Evolutionary conservation across 2,329 filamentous ascomycete genomes (phyloP).

Genomic region (Botryotinia calthae): DNA sequence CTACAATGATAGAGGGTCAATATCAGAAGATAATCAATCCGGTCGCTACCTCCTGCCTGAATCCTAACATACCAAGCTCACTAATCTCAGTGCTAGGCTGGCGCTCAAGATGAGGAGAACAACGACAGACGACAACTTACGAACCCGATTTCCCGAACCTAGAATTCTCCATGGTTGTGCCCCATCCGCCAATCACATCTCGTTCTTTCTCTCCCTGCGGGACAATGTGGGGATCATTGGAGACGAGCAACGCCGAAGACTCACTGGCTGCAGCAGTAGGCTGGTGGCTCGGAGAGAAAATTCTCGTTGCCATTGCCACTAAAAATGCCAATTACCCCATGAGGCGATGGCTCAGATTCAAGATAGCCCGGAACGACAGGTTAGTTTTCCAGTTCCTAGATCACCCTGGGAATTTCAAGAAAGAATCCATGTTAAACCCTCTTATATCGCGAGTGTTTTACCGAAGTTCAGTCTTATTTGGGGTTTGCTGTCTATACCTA

Average conservation of each 20-base stretch:
- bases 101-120: neutral
- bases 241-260: neutral
- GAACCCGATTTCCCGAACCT: neutral
- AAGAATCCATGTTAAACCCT: neutral
- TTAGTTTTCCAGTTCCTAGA: neutral
- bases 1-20: neutral
- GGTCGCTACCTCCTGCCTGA: neutral
- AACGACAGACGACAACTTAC: neutral
- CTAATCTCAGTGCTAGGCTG: neutral
- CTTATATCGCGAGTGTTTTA: neutral
- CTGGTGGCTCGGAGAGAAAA: constrained; percentile 9
- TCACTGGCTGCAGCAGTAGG: neutral
- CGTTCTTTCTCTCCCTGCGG: neutral
- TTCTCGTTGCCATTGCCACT: constrained; percentile 12
- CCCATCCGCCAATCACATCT: neutral
- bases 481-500: neutral
- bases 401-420: neutral
- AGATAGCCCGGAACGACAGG: neutral
- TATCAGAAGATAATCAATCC: neutral
- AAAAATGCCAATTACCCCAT: neutral
- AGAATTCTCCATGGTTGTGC: neutral
- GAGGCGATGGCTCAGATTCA: constrained; percentile 2
- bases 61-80: neutral
- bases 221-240: constrained; percentile 1
- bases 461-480: neutral